Conservation (phyloP, 768 basidiomycete species). For the Panellus pusillus region DNA sequence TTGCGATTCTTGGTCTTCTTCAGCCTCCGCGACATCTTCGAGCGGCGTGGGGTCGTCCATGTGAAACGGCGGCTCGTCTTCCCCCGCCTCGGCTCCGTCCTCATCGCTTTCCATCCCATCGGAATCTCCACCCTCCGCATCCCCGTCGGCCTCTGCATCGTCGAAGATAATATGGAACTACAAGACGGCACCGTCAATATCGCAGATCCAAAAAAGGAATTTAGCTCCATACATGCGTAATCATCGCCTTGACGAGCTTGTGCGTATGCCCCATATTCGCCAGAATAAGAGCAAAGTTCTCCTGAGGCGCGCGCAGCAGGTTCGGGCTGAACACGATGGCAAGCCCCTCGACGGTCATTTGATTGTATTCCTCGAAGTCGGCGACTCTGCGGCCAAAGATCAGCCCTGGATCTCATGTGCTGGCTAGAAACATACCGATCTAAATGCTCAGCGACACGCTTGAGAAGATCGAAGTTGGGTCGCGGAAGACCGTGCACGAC, state of each 20-base stretch:
- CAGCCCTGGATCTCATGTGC: no score
- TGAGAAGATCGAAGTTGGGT: slow-evolving; percentile 76
- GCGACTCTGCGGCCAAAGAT: slow-evolving; percentile 56
- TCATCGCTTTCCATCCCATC: slow-evolving; percentile 48
- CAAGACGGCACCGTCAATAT: slow-evolving; percentile 1
- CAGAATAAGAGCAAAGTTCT: slow-evolving; percentile 75
- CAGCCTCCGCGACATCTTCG: slow-evolving; percentile 19
- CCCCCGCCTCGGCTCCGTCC: slow-evolving; percentile 64
- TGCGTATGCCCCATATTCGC: slow-evolving; percentile 80
- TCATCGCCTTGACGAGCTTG: slow-evolving; percentile 70
- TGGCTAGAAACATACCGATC: slow-evolving; percentile 50
- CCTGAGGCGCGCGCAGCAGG: slow-evolving; percentile 72
- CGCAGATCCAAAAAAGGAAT: not conserved
- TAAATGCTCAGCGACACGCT: slow-evolving; percentile 79
- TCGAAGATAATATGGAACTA: slow-evolving; percentile 75
- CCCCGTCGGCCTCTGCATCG: slow-evolving; percentile 62
- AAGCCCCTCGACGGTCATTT: slow-evolving; percentile 85
- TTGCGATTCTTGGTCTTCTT: not conserved
- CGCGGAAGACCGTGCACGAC: slow-evolving; percentile 72
- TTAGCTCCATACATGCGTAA: slow-evolving; percentile 62
- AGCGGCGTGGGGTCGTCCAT: slow-evolving; percentile 13
- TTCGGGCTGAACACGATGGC: slow-evolving; percentile 88
- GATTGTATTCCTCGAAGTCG: slow-evolving; percentile 84
- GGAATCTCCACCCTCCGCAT: slow-evolving; percentile 58
- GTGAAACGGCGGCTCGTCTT: slow-evolving; percentile 21